These are phyloP conservation scores for Lentinula raphanica DNA, from an alignment of 768 basidiomycete genomes.

Conservation along the genomic window DNA sequence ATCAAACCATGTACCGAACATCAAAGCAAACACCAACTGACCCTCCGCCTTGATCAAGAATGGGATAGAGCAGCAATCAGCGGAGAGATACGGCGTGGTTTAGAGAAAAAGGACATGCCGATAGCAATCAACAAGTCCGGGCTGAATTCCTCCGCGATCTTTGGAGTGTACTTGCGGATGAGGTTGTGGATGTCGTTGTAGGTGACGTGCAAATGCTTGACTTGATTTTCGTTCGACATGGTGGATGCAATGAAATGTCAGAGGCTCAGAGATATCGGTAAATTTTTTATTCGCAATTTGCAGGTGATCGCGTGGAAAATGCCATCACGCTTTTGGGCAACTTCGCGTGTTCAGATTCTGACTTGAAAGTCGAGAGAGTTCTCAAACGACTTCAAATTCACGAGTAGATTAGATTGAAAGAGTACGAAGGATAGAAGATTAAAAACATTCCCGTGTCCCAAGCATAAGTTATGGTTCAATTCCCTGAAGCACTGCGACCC, in stretches of 20 bases:
- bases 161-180: slow-evolving; percentile 59
- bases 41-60: slow-evolving; percentile 63
- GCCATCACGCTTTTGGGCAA: too few species aligned
- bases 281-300: not conserved
- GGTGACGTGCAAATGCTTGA: slow-evolving; percentile 65
- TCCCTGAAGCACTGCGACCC: not conserved
- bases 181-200: slow-evolving; percentile 94
- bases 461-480: not conserved
- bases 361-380: too few species aligned
- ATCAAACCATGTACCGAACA: slow-evolving; percentile 1
- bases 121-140: slow-evolving; percentile 86
- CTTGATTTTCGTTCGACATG: slow-evolving; percentile 36
- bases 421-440: too few species aligned
- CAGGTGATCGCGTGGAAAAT: slow-evolving; percentile 2
- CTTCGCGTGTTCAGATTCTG: not conserved
- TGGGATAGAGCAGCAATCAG: too few species aligned
- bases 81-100: too few species aligned
- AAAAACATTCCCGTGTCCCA: not conserved
- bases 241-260: slow-evolving; percentile 12
- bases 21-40: slow-evolving; percentile 34
- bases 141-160: slow-evolving; percentile 74
- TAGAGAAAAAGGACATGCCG: slow-evolving; percentile 36
- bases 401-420: too few species aligned
- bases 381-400: too few species aligned
- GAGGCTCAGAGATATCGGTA: not conserved